Conservation (phyloP, 2,329 filamentous ascomycete genomes). For the Emericellopsis cladophorae region DNA sequence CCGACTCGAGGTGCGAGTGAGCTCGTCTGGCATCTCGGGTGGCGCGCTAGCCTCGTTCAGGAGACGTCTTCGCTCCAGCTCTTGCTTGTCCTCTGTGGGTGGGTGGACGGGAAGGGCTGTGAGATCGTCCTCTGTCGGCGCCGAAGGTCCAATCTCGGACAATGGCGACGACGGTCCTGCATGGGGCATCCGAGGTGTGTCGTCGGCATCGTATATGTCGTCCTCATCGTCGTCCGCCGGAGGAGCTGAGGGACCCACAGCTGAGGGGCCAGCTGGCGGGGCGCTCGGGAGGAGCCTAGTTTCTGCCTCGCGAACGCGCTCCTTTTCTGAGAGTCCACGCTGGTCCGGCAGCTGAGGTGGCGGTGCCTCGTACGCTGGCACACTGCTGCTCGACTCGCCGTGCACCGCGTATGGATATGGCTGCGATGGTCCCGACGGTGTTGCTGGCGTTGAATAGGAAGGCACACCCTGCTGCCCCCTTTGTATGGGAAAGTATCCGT, state of each 20-base stretch:
- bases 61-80: conserved; percentile 56
- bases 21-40: conserved; percentile 41
- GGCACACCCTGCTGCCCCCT: conserved; percentile 15
- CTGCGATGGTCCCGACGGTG: conserved; percentile 1
- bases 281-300: conserved; percentile 69
- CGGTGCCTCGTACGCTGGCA: conserved; percentile 37
- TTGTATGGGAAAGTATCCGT: conserved; percentile 12
- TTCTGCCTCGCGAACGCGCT: conserved; percentile 66
- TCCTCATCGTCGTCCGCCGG: conserved; percentile 24
- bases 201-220: conserved; percentile 35
- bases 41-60: conserved; percentile 53
- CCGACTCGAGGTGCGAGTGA: conserved; percentile 20
- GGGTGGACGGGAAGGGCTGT: conserved; percentile 12
- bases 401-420: conserved; percentile 5
- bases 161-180: conserved; percentile 6
- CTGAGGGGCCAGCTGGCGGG: conserved; percentile 27
- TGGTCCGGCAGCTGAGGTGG: conserved; percentile 49
- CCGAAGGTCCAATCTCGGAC: conserved; percentile 23
- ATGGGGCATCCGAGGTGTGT: conserved; percentile 15
- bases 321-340: conserved; percentile 64
- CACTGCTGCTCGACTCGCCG: conserved; percentile 6
- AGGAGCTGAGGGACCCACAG: conserved; percentile 5
- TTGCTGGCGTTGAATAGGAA: conserved; percentile 1
- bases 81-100: conserved; percentile 58
- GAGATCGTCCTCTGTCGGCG: conserved; percentile 33